Evolutionary conservation across 73 alveolate species (phyloP), one percentile per base, ranked within the genome.

Genomic region (Tetrahymena malaccensis): DNA sequence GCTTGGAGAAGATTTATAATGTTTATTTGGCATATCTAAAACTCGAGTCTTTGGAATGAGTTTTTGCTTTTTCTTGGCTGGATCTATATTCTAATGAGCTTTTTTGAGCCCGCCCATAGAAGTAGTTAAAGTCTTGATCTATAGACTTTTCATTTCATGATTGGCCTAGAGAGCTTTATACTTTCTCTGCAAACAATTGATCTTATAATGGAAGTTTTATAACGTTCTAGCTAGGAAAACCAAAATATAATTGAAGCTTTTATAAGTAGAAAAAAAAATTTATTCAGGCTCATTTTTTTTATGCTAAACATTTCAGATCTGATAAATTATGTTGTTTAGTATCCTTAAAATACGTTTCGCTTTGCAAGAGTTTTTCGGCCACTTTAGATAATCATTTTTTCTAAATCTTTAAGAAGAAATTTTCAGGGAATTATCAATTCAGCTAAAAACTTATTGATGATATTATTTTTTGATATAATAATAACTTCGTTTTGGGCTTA

Each of bases 301-400:
- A 9, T 70, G 8, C 22, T 70, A 12, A 70, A 70, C 31, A 8
- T 31, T 19, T 70, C 89, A 22, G 89, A 70, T 22, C 89, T 70
- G 8, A 70, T 70, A 27, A 70, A 70, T 70, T 70, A 70, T 33
- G 89, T 70, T 70, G 5, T 19, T 8, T 22, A 7, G 6, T 70
- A 70, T 70, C 89, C 89, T 8, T 27, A n/a, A 17, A 55, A 50
- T 34, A 55, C 70, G 9, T 43, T 95, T 43, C 58, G 97, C 34
- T 95, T 95, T 83, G 94, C 95, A 35, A 85, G 97, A 89, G 50
- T 95, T 21, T 34, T 95, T 43, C 70, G 97, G 85, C 97, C 97
- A 85, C 85, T 93, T 10, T 38, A 85, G 22, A 95, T 95, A 89
- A 89, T 95, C 6, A 55, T 95, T 44, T 89, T 34, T 56, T 95